These are phyloP conservation scores for Pinus tabuliformis DNA, from an alignment of 75 land plant species.

Conservation along the genomic window DNA sequence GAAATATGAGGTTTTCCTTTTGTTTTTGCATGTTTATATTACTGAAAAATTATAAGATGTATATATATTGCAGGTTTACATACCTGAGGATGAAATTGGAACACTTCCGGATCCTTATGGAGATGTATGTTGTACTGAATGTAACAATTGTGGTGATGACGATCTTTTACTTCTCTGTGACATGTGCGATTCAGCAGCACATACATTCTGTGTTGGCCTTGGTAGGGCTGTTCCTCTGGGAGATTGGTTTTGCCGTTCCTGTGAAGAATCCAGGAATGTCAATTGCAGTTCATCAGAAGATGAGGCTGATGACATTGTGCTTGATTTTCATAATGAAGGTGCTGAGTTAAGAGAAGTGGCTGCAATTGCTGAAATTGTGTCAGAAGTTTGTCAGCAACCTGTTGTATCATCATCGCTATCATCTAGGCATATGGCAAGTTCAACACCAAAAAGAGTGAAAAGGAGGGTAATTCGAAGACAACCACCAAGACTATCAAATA, in stretches of 20 bases:
- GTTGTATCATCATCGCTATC: not conserved
- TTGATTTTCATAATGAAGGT: not conserved
- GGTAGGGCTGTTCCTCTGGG: conserved; percentile 79
- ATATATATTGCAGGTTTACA: conserved; percentile 31
- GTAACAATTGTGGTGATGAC: conserved; percentile 60
- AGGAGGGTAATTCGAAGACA: not conserved
- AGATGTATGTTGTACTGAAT: conserved; percentile 50
- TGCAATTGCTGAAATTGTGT: conserved; percentile 1
- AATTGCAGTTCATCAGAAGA: conserved; percentile 10
- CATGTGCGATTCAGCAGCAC: conserved; percentile 85
- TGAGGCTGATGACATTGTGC: conserved; percentile 5
- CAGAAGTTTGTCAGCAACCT: not conserved
- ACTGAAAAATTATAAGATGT: not conserved
- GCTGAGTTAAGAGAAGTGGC: not conserved
- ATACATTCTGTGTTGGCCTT: conserved; percentile 88
- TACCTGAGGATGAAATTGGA: conserved; percentile 37
- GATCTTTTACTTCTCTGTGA: conserved; percentile 83
- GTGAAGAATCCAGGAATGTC: conserved; percentile 30
- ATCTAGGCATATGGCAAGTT: not conserved
- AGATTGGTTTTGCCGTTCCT: conserved; percentile 87
- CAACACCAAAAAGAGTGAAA: not conserved
- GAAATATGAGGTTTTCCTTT: not conserved
- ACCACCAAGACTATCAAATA: conserved; percentile 14
- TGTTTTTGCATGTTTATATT: not conserved
- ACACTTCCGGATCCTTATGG: conserved; percentile 51